Percentiles rank a stretch among this genome's conserved stretches.
Evolutionary conservation across 305 asterid genomes (phyloP).

Genomic region (Rubia tinctorum): DNA sequence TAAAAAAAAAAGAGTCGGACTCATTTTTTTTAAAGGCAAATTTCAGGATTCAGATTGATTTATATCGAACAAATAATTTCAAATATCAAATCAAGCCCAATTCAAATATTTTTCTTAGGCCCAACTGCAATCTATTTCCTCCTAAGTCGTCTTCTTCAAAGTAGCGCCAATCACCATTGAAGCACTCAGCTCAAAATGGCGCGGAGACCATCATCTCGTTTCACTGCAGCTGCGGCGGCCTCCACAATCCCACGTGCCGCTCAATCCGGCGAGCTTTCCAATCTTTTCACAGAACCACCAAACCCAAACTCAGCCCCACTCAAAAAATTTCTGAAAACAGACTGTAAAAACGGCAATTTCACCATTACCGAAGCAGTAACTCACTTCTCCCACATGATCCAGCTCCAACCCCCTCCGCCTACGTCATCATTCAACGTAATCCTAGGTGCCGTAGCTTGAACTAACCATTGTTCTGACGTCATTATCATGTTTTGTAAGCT

Average conservation of each 20-base stretch:
- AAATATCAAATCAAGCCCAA: no score
- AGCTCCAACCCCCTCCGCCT: constrained; percentile 37
- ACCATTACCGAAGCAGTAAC: constrained; percentile 26
- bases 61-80: no score
- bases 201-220: constrained; percentile 27
- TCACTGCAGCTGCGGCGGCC: constrained; percentile 21
- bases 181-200: constrained; percentile 26
- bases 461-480: constrained; percentile 33
- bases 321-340: constrained; percentile 17
- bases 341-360: constrained; percentile 20
- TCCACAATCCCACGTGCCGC: constrained; percentile 23
- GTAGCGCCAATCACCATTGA: not conserved
- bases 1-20: no score
- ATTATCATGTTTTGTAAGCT: constrained; percentile 41
- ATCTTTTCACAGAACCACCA: constrained; percentile 17
- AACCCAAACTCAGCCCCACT: constrained; percentile 22
- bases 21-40: no score
- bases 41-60: no score
- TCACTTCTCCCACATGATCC: constrained; percentile 45
- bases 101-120: not conserved
- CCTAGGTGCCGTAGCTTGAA: constrained; percentile 42
- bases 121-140: not conserved
- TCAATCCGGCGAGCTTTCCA: constrained; percentile 27
- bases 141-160: not conserved
- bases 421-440: constrained; percentile 41